Conservation (phyloP, 768 basidiomycete genomes). For the Neoboletus brunneissimus region DNA sequence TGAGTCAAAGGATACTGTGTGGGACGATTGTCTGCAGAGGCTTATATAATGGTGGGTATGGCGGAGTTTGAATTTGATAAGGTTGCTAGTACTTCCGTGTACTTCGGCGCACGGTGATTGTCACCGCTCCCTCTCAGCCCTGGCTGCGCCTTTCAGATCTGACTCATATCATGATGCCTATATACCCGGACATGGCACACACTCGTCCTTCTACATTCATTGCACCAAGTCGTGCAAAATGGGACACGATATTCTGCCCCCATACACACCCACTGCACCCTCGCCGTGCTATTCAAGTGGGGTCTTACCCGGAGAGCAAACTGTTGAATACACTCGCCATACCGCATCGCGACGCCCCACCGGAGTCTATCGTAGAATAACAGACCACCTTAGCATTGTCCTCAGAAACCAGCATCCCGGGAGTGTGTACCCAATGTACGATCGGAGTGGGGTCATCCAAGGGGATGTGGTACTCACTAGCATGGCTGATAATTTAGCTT, state of each 20-base stretch:
- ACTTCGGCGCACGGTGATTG: too few species aligned
- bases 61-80: too few species aligned
- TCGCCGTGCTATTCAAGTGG: slow-evolving; percentile 55
- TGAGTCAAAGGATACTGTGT: too few species aligned
- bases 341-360: slow-evolving; percentile 1
- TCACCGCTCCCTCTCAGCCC: too few species aligned
- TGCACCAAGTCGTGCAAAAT: slow-evolving; percentile 1
- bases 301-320: slow-evolving; percentile 48
- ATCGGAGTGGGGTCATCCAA: slow-evolving; percentile 19
- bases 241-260: slow-evolving; percentile 35
- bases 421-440: slow-evolving; percentile 20
- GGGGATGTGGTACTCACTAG: slow-evolving; percentile 24
- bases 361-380: slow-evolving; percentile 31
- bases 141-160: background rate
- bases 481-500: slow-evolving; percentile 5
- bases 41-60: too few species aligned
- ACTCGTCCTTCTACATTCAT: background rate
- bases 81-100: too few species aligned
- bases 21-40: too few species aligned
- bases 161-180: slow-evolving; percentile 2
- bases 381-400: slow-evolving; percentile 24
- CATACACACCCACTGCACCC: slow-evolving; percentile 51
- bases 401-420: slow-evolving; percentile 25
- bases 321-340: slow-evolving; percentile 43
- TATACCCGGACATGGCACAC: background rate